Base-by-base conservation (phyloP, 2,329 filamentous ascomycete genomes). In the Botrytis cinerea region DNA sequence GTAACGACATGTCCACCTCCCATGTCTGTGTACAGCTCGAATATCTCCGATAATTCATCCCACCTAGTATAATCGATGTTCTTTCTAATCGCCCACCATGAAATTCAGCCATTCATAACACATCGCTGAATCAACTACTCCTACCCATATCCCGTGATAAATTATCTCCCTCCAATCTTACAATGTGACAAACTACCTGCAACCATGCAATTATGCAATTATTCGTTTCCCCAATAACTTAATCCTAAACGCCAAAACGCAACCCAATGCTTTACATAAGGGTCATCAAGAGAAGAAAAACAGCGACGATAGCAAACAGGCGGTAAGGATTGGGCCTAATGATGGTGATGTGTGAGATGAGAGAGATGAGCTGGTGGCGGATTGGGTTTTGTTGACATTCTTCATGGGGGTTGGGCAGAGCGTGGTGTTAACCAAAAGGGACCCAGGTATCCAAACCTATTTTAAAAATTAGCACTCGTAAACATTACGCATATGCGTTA, bases 381-480 rank as follows among this genome's bases (percentile, higher is more conserved):
- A 28, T 2, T 54, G 48, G 25, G 71, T 62, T 73, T 73, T 73
- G 57, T 73, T 73, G 71, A 73, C 66, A 43, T 73, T 62, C 62
- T 73, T 73, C 71, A 73, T 70, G 3, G 64, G 43, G 2, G 38
- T 46, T 16, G 71, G 66, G 63, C 71, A 73, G 22, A 73, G 71
- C 18, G 71, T 73, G 43, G 71, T 73, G n/a, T 73, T 73, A 8
- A 73, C 71, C 25, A 73, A 57, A 60, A 70, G 64, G 18, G 10
- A 10, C 7, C 54, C 71, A 18, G 71, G 66, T 25, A 73, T 40
- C 71, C 71, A 73, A 20, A 73, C 45, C 71, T 73, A 38, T 43
- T 60, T 35, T 7, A 40, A 32, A 57, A 43, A 51, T 57, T 68
- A 70, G 46, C n/a, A 28, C 48, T 68, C 64, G 16, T 22, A 35